A percentile compares a stretch with the other conserved stretches of the same genome.
These are phyloP conservation scores for Citrus maxima DNA, from an alignment of 345 rosid species.

Conservation along the genomic window DNA sequence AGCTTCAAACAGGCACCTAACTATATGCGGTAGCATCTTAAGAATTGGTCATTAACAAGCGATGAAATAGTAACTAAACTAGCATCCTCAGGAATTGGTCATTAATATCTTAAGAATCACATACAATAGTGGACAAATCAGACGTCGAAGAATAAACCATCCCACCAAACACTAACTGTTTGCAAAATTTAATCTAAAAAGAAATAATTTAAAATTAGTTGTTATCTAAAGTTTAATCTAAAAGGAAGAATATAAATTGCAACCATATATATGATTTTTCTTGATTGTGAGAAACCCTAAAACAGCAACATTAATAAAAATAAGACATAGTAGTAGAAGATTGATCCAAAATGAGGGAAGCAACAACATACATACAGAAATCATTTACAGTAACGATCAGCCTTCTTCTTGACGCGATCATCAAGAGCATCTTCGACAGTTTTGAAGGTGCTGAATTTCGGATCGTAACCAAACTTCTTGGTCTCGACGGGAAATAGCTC, in stretches of 20 bases:
- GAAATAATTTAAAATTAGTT: not conserved
- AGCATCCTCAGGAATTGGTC: not conserved
- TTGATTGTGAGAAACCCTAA: not conserved
- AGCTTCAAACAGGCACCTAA: no score
- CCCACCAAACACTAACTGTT: not conserved
- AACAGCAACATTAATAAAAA: not conserved
- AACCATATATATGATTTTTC: not conserved
- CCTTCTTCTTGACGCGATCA: constrained; percentile 95
- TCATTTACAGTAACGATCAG: constrained; percentile 92
- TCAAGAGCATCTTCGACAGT: constrained; percentile 80
- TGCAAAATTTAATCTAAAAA: not conserved
- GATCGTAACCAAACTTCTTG: constrained; percentile 69
- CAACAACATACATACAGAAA: not conserved
- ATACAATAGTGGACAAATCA: no score
- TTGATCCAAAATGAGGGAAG: not conserved
- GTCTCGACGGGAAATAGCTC: constrained; percentile 88
- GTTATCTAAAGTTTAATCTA: not conserved
- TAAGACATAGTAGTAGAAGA: not conserved
- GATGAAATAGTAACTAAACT: not conserved
- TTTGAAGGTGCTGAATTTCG: constrained; percentile 41
- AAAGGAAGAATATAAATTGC: not conserved
- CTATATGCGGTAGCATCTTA: no score
- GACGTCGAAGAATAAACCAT: not conserved
- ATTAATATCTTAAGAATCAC: not conserved
- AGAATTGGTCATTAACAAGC: not conserved